Base-by-base conservation (phyloP, 2,329 filamentous ascomycete species). In the Sporothrix inflata region DNA sequence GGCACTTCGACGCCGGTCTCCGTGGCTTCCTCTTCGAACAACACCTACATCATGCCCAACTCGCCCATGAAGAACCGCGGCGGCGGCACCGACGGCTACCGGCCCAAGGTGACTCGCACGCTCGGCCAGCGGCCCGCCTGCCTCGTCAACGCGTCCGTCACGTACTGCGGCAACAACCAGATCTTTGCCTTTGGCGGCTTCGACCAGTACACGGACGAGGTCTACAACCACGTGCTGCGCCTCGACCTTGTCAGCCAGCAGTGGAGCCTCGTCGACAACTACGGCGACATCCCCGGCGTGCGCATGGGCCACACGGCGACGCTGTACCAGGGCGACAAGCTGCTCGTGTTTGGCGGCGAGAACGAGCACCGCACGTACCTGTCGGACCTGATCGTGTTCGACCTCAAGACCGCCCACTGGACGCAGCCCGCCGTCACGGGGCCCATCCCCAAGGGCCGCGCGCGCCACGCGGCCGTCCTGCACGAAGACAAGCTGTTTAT, bases 151-250 rank as follows among this genome's bases (percentile, higher is more conserved):
- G 96, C 96, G 69, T 98, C 96, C 0, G 95, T 98, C 74, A 99
- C 96, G n/a, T 98, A 97, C 81, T 97, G 96, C 78, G 94, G 94
- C 73, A 96, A 97, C 83, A 96, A 98, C 80, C 91, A 96, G 81
- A 98, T 99, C 77, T 98, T 97, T 82, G 96, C 95, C 12, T 99
- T 99, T 84, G 96, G 96, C 57, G 96, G 96, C 21, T 99, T 99
- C 79, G 96, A 99, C 79, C 95, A 98, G 82, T 98, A 97, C 80
- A 99, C 96, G 0, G 96, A 99, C 80, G 96, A 99, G 84, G 93
- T 99, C 21, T 99, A 99, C 83, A 99, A 99, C 79, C 96, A 99
- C 83, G 96, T 99, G 55, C 85, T 99, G 75, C 91, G 90, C 77
- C 84, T 99, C 69, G 94, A 99, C 80, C 87, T 99, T 75, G 87